A percentile compares a stretch with the other conserved stretches of the same genome.
phyloP scores from a whole-genome alignment of 768 basidiomycete genomes.

The Xerocomus spinulosus region DNA sequence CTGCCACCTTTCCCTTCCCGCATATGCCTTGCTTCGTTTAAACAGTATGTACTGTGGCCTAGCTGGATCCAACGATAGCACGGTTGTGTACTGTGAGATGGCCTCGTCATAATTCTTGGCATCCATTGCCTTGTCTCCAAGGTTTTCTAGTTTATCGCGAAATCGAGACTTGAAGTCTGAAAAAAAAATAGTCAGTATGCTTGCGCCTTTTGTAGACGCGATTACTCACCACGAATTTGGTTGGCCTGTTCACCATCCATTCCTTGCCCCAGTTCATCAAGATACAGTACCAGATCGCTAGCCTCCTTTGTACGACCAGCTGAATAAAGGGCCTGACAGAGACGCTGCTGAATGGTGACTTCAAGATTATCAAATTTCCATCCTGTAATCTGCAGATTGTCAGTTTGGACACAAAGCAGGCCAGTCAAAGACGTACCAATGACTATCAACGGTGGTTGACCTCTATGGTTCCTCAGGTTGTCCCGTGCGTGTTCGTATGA shows the following conservation, averaged over 20 bases:
- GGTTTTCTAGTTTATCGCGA: not conserved
- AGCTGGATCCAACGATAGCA: too few relatives aligned
- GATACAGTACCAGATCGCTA: not conserved
- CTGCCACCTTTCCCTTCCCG: not conserved
- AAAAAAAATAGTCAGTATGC: not conserved
- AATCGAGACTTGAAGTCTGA: not conserved
- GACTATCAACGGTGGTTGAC: not conserved
- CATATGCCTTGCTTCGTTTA: too few relatives aligned
- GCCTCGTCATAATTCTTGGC: not conserved
- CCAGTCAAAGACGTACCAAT: not conserved
- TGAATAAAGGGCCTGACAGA: slow-evolving; percentile 4
- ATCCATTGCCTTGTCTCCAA: not conserved
- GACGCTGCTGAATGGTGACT: not conserved
- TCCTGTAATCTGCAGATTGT: slow-evolving; percentile 2
- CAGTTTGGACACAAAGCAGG: not conserved
- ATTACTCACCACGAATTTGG: not conserved
- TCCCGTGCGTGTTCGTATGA: not conserved
- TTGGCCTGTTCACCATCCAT: not conserved
- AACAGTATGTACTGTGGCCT: too few relatives aligned
- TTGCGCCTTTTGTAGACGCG: not conserved
- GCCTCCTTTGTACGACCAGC: not conserved
- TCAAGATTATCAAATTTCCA: slow-evolving; percentile 5
- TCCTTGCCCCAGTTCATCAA: not conserved
- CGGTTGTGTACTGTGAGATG: too few relatives aligned
- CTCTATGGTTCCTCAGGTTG: too few relatives aligned